Evolutionary conservation across 352 stramenopile species (phyloP).

Genomic region (Phytopythium boreale): DNA sequence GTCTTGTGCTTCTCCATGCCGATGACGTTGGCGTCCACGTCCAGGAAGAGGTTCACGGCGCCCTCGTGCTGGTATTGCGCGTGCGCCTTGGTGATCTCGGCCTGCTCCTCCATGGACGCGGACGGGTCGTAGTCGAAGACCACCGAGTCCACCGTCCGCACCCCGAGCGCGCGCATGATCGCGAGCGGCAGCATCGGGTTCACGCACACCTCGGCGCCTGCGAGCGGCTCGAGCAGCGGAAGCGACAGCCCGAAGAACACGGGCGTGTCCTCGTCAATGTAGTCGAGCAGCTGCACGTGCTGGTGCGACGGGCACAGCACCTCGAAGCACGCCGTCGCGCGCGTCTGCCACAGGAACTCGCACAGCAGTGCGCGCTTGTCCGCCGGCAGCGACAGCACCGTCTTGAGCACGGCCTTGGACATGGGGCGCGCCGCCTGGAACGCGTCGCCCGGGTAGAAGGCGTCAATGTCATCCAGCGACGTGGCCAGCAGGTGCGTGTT

Average conservation of each 20-base stretch:
- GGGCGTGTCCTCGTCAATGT: conserved; percentile 60
- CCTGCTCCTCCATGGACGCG: conserved; percentile 28
- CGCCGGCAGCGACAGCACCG: conserved; percentile 30
- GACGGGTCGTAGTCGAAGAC: conserved; percentile 39
- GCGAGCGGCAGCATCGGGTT: conserved; percentile 74
- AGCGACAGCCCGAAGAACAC: conserved; percentile 81
- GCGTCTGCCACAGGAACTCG: conserved; percentile 77
- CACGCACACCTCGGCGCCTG: conserved; percentile 64
- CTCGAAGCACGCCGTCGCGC: conserved; percentile 75
- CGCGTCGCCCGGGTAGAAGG: conserved; percentile 27
- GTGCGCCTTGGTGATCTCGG: conserved; percentile 34
- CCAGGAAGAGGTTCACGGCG: conserved; percentile 69
- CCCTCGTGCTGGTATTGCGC: conserved; percentile 61
- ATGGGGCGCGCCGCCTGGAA: conserved; percentile 55
- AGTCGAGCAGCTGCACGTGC: conserved; percentile 74
- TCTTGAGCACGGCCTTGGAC: conserved; percentile 28
- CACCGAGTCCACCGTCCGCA: conserved; percentile 62
- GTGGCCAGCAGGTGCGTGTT: conserved; percentile 70
- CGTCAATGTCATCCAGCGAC: conserved; percentile 48
- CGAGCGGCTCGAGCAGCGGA: conserved; percentile 29
- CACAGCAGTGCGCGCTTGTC: conserved; percentile 46
- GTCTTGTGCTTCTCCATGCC: conserved; percentile 85
- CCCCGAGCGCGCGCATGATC: conserved; percentile 42
- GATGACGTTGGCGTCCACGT: conserved; percentile 56
- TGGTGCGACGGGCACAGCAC: conserved; percentile 69